Conservation (phyloP, 768 basidiomycete species). For the Lyophyllum decastes region DNA sequence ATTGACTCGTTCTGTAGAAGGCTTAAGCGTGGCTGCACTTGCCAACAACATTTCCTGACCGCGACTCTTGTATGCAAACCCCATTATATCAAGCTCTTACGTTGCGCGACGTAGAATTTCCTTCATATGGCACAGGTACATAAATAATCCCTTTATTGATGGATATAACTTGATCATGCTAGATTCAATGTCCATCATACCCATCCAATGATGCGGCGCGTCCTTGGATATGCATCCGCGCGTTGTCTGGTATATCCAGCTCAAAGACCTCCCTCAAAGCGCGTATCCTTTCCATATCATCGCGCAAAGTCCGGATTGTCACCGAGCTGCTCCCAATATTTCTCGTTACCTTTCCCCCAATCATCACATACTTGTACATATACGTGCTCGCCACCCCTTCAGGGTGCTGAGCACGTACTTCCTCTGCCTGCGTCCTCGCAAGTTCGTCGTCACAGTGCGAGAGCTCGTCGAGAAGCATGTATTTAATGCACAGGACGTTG, state of each 20-base stretch:
- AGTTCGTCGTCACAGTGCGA: constrained; percentile 1
- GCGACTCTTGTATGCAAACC: too few species aligned
- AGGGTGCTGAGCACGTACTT: not conserved
- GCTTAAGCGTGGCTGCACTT: too few species aligned
- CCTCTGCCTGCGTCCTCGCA: not conserved
- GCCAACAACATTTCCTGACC: too few species aligned
- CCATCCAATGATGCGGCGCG: constrained; percentile 20
- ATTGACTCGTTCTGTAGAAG: too few species aligned
- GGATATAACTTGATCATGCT: not conserved
- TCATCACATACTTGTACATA: constrained; percentile 19
- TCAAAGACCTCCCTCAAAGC: constrained; percentile 27
- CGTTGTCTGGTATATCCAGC: constrained; percentile 24
- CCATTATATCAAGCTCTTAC: too few species aligned
- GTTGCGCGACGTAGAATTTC: too few species aligned
- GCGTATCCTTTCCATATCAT: constrained; percentile 30
- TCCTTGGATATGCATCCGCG: constrained; percentile 23
- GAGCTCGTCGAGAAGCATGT: constrained; percentile 23
- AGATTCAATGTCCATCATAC: not conserved
- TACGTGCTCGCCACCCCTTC: not conserved
- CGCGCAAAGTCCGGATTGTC: constrained; percentile 21
- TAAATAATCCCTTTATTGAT: too few species aligned
- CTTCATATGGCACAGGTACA: too few species aligned
- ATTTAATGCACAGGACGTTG: constrained; percentile 25
- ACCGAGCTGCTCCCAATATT: constrained; percentile 22
- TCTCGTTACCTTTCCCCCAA: constrained; percentile 27